A percentile compares a stretch with the other conserved stretches of the same genome.
Conservation (phyloP, 148 eudicot genomes). For the Gaultheria prostrata region DNA sequence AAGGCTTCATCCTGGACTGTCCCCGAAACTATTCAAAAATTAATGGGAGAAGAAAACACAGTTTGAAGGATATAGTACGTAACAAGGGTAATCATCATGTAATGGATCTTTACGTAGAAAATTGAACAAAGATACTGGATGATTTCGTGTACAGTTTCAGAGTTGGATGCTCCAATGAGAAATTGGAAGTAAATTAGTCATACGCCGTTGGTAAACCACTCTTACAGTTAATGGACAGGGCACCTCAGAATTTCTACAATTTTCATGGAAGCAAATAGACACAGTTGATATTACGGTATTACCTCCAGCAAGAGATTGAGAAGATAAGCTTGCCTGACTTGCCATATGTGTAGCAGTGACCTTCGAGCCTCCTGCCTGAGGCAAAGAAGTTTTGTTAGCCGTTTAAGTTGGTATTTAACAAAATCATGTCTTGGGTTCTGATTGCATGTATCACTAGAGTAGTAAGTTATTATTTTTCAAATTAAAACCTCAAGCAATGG, state of each 20-base stretch:
- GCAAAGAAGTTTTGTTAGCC: conserved; percentile 9
- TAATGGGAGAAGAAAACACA: not conserved
- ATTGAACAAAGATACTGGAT: not conserved
- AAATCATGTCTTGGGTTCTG: not conserved
- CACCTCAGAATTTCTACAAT: not conserved
- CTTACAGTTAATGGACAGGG: not conserved
- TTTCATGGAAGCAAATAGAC: not conserved
- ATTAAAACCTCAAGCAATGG: conserved; percentile 6
- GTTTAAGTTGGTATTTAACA: not conserved
- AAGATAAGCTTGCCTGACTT: conserved; percentile 34
- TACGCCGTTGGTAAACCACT: not conserved
- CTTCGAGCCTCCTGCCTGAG: conserved; percentile 42
- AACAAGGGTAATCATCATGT: not conserved
- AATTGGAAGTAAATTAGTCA: not conserved
- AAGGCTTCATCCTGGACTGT: not conserved
- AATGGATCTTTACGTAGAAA: not conserved
- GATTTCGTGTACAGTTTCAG: conserved; percentile 2
- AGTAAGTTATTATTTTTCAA: not conserved
- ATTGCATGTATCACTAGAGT: not conserved
- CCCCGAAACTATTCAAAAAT: not conserved
- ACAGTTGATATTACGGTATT: conserved; percentile 24
- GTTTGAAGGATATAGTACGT: no score
- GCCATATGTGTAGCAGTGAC: conserved; percentile 25
- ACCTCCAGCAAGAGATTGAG: conserved; percentile 44
- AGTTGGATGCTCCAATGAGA: not conserved